A percentile compares a stretch with the other conserved stretches of the same genome.
These are phyloP conservation scores for Arthrobotrys iridis DNA, from an alignment of 2,329 filamentous ascomycete species.

Conservation along the genomic window DNA sequence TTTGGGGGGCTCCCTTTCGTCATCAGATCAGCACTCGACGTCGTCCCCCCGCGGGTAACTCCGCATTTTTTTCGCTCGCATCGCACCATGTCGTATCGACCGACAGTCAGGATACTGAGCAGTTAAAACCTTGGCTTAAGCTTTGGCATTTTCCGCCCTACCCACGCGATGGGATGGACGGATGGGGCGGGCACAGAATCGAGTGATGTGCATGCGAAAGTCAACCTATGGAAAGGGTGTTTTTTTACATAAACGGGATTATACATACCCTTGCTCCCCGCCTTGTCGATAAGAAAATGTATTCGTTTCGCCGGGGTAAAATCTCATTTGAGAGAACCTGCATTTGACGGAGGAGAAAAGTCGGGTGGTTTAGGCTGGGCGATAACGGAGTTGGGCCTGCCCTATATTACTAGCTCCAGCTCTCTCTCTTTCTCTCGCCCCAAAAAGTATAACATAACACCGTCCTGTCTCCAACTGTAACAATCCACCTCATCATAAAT, in stretches of 20 bases:
- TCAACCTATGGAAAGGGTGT: background rate
- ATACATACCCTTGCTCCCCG: slow-evolving; percentile 4
- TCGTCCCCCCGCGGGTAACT: background rate
- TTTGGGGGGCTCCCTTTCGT: background rate
- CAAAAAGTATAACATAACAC: background rate
- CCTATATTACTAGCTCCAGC: slow-evolving; percentile 4
- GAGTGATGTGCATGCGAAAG: no score
- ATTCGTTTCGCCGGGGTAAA: background rate
- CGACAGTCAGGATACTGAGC: slow-evolving; percentile 8
- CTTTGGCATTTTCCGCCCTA: no score
- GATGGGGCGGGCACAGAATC: no score
- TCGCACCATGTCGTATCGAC: background rate
- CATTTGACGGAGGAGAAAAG: background rate
- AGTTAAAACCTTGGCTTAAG: background rate
- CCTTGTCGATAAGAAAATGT: background rate
- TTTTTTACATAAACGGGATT: slow-evolving; percentile 17
- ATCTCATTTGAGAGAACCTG: slow-evolving; percentile 4
- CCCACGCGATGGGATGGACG: background rate
- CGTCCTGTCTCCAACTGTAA: background rate
- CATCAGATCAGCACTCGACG: no score
- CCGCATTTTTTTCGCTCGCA: background rate
- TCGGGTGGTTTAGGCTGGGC: slow-evolving; percentile 50
- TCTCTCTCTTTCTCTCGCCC: no score
- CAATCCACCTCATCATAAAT: background rate
- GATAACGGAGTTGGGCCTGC: slow-evolving; percentile 49